Evolutionary conservation across 371 early-diverging fungal genomes (phyloP), one percentile per base, ranked within the genome.

Genomic region (Umbelopsis sp.): DNA sequence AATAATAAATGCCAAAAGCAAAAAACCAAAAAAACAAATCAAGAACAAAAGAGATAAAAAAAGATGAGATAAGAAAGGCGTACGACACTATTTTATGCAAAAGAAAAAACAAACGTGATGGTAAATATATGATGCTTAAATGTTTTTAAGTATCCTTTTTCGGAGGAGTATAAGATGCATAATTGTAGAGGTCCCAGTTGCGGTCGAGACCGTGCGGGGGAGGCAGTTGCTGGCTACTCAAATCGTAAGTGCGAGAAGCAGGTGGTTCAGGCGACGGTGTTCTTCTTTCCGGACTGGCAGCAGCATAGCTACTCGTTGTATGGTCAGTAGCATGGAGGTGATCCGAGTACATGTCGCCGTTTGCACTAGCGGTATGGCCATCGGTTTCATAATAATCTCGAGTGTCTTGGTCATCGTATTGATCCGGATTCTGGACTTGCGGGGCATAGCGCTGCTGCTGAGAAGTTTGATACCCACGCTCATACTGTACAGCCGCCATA

Each of bases 161-260:
- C 16, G 57, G 7, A 35, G 29, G 57, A 29, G 32, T 24, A 14
- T 24, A 18, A 35, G 22, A 32, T 14, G 57, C 57, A 35, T 57
- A 57, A 35, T 57, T 57, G 37, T 57, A 57, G 29, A 35, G 37
- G 18, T 57, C 57, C 57, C 57, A 57, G 57, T 35, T 29, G 7
- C 29, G 22, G 35, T 35, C 57, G 35, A 57, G 57, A 4, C 57
- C 57, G n/a, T 57, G 57, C 3, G 57, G 57, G 8, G 57, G 57
- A 11, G 57, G 57, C 7, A 57, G 35, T 24, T 57, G 57, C 35
- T 11, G 29, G 18, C 3, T 57, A 29, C 12, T 1, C 41, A 12
- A 41, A 29, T 29, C 29, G 29, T 29, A 29, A 1, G 29, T 29
- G 29, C 29, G 29, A 1, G 29, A 1, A 29, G 29, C 29, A 29